Base-by-base conservation (phyloP, 352 stramenopile genomes). In the Phytophthora lateralis region DNA sequence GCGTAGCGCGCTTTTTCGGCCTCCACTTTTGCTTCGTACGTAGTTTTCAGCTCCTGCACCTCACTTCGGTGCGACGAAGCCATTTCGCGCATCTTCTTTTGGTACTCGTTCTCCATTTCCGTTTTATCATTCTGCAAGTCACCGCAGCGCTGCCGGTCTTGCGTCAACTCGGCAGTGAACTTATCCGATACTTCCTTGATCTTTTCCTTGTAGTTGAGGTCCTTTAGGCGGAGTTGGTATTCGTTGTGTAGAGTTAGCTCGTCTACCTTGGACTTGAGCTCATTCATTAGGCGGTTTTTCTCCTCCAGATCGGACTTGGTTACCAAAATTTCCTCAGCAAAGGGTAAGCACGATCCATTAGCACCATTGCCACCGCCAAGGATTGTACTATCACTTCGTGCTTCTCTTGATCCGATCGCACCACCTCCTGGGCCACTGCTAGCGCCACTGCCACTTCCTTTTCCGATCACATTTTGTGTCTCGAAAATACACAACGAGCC, bases 151-250 rank as follows among this genome's bases (percentile, higher is more conserved):
- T 96, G 93, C 42, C 91, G 85, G 67, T 98, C 93, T 60, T 97
- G 88, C n/a, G 96, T 95, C 26, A 98, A 69, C 54, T 98, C 94
- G 17, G 95, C 84, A 1, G 82, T 94, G 61, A 97, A 98, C 64
- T 97, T 97, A 64, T 98, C 89, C 1, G 88, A 97, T 2, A 97
- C 80, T 58, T 98, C 95, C 66, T 98, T 98, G 46, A 98, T 97
- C 56, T 98, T 97, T 60, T 98, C 95, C 48, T 89, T 91, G 75
- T 98, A 98, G 67, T 97, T 97, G 76, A 98, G 97, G 60, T 98
- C 93, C 53, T 98, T 98, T 27, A 98, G 67, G 3, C 95, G 82
- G 30, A 98, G 69, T 48, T 98, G 91, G 55, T 98, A 98, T 44
- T 98, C 95, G 61, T 98, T 98, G 60, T 98, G 90, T 8, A 97